Evolutionary conservation across 2,329 filamentous ascomycete species (phyloP), one percentile per base, ranked within the genome.

Genomic region (Colletotrichum sublineola): DNA sequence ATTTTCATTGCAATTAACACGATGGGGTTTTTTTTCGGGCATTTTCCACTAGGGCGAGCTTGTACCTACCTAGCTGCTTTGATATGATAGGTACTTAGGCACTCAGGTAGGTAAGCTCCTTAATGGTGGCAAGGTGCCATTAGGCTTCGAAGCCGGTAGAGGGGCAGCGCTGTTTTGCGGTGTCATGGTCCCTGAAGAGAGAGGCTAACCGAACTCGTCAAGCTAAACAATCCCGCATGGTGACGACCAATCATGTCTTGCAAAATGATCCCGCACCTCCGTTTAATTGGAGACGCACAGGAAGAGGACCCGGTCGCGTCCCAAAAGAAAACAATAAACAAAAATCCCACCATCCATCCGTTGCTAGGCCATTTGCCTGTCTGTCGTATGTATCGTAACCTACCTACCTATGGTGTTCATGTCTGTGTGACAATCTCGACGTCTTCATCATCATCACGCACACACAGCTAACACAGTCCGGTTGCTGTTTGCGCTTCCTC

Each of bases 251-350:
- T 71, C 40, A 20, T 6, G 1, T 11, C n/a, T 29, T 15, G 24
- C 5, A 0, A 2, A 33, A 2, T 1, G 52, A 68, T 65, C 69
- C 65, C 69, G 69, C 69, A 72, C 65, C 52, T 18, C 44, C 38
- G 29, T 38, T 38, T 53, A 63, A 29, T 63, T 68, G 64, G 50
- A 31, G 52, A 33, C 46, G 24, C 24, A 24, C 24, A 24, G 24
- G 24, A 24, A 24, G 24, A 24, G 24, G 24, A 20, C 67, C 31
- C 20, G 48, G 60, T 63, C 73, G 73, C 67, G 66, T 74, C 74
- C 15, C 36, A 3, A 75, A 75, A 76, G 64, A 81, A 83, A 80
- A 80, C 81, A 82, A 77, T 68, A 73, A 73, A 70, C 68, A 73
- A 72, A 72, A 74, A 42, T 63, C 52, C 58, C 58, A 48, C 65